Conservation (phyloP, 108 stramenopile genomes). For the Schizochytrium sp. region DNA sequence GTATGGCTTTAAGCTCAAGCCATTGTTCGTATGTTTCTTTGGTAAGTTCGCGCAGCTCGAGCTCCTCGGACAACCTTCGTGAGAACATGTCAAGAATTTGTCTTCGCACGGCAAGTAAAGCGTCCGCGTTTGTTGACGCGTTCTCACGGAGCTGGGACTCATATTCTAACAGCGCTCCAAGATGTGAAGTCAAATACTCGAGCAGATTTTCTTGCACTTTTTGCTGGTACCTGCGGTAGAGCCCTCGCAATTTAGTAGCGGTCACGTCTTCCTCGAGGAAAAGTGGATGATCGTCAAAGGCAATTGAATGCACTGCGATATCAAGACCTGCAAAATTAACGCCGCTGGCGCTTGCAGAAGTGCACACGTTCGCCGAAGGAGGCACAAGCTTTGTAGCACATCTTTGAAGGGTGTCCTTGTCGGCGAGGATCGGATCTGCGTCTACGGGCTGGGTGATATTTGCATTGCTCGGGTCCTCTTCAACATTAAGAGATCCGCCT, state of each 20-base stretch:
- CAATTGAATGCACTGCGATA: not conserved
- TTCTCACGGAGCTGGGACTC: not conserved
- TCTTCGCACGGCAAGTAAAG: not conserved
- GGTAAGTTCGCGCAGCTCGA: not conserved
- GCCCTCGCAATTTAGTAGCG: not conserved
- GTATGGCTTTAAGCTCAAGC: not conserved
- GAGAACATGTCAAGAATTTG: conserved; percentile 17
- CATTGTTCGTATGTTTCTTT: not conserved
- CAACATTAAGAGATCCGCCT: not conserved
- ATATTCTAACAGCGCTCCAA: not conserved
- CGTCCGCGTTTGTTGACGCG: not conserved
- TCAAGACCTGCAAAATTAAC: not conserved
- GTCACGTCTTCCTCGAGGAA: not conserved
- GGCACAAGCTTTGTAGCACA: not conserved
- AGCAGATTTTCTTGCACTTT: not conserved
- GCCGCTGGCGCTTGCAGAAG: not conserved
- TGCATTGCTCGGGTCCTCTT: not conserved
- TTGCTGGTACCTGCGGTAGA: not conserved
- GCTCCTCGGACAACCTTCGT: not conserved
- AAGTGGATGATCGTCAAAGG: conserved; percentile 3
- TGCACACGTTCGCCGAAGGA: not conserved
- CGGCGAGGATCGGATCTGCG: conserved; percentile 4
- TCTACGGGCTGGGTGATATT: not conserved
- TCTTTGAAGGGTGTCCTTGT: not conserved
- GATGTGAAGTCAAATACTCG: not conserved